Evolutionary conservation across 2,329 filamentous ascomycete species (phyloP), one percentile per base, ranked within the genome.

Genomic region (Diatrype stigma): DNA sequence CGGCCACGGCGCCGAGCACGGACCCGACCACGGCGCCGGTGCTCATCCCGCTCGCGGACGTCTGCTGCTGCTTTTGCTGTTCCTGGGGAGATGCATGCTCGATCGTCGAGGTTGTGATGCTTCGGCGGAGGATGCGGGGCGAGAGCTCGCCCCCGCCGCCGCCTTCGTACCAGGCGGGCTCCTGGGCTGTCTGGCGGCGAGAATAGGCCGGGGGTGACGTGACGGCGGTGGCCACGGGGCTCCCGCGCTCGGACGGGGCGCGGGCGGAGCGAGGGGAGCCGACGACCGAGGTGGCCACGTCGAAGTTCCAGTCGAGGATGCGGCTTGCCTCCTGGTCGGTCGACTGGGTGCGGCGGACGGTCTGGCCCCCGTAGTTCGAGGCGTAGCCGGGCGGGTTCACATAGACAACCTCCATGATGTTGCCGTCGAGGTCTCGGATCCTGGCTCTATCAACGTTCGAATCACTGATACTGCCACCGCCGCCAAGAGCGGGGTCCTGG

Each of bases 381-480:
- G 67, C 60, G 47, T 73, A 71, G 32, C 67, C 67, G 38, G 61
- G 58, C 37, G 67, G 63, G 12, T 67, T 66, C 8, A 76, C 75
- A 66, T 84, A 87, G 46, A 92, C 82, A 28, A 89, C 87, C 64
- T 94, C 89, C 65, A 96, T 84, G 60, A 81, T 87, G 72, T 96
- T 95, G 47, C 89, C 89, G 71, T 96, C 90, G 49, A 89, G 79
- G 68, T 96, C 90, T 53, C 84, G 79, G 38, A 90, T 84, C 77
- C 73, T 82, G 74, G 69, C 80, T 11, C 21, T 22, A 14, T 44
- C 40, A 5, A 16, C 17, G 21, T 11, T 16, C 7, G 23, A 19
- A 3, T n/a, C 40, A 17, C 40, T 21, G 40, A 12, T 26, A 71
- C 62, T 68, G 58, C 60, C 69, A 56, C 70, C 71, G 57, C 65